Evolutionary conservation across 2,329 filamentous ascomycete genomes (phyloP).

Genomic region (Calycina marina): DNA sequence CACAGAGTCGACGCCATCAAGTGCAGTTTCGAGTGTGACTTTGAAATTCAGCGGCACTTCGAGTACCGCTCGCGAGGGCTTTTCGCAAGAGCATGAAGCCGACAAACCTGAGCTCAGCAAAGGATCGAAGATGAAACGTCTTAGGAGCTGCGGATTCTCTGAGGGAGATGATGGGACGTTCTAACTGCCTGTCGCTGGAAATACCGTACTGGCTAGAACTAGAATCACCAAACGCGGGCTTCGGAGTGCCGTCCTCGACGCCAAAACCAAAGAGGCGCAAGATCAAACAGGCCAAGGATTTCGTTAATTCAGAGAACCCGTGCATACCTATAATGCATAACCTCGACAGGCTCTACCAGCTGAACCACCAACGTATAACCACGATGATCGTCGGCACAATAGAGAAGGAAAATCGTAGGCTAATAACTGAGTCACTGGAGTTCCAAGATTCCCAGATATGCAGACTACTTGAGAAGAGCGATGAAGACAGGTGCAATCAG

Average conservation of each 20-base stretch:
- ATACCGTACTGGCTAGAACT: constrained; percentile 1
- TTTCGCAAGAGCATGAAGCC: neutral
- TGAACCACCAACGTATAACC: constrained; percentile 1
- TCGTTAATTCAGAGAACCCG: neutral
- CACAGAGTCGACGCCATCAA: too few species aligned
- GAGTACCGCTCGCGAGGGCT: neutral
- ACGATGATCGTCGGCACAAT: constrained; percentile 2
- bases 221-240: too few species aligned
- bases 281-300: constrained; percentile 1
- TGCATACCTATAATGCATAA: constrained; percentile 1
- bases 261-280: constrained; percentile 3
- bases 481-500: constrained; percentile 2
- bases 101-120: neutral
- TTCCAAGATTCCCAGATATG: constrained; percentile 3
- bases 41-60: neutral
- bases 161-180: neutral
- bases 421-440: constrained; percentile 2
- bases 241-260: too few species aligned
- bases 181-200: neutral
- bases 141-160: constrained; percentile 1
- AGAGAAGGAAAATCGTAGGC: constrained; percentile 1
- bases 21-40: too few species aligned
- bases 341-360: constrained; percentile 3
- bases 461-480: constrained; percentile 2
- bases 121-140: neutral